Conservation (phyloP, 345 rosid genomes). For the Euphorbia pulcherrima region DNA sequence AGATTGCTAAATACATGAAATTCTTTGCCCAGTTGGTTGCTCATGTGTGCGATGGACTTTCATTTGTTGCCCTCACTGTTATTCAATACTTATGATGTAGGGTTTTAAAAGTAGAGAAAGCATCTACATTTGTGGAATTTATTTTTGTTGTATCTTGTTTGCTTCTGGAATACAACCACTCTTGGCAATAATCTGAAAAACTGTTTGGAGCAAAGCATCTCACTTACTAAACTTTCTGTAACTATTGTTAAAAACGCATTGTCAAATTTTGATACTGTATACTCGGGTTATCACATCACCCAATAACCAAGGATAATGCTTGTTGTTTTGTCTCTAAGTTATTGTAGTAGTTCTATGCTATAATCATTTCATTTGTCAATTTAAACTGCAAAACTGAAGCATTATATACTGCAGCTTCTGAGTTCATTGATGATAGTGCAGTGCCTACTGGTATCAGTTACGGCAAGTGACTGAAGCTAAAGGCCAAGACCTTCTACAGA, state of each 20-base stretch:
- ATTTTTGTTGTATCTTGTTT: neutral
- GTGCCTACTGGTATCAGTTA: neutral
- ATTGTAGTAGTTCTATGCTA: constrained; percentile 1
- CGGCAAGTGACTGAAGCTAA: neutral
- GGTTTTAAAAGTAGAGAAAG: neutral
- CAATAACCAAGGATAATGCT: neutral
- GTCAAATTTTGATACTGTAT: neutral
- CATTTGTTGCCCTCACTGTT: neutral
- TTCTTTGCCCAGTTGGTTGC: neutral
- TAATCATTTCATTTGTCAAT: neutral
- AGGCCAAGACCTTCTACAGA: neutral
- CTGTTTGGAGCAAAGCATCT: neutral
- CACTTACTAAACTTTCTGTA: neutral
- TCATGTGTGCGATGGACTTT: neutral
- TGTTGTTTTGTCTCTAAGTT: neutral
- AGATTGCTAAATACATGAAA: neutral
- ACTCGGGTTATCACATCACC: neutral
- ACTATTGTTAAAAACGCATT: neutral
- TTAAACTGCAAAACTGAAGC: neutral
- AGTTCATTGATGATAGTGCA: neutral
- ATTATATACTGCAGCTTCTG: neutral
- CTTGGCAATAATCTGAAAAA: neutral
- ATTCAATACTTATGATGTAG: neutral
- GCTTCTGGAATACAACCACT: neutral
- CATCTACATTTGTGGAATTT: neutral